Evolutionary conservation across 164 flowering plant genomes (phyloP), one percentile per base, ranked within the genome.

Genomic region (Warburgia ugandensis): DNA sequence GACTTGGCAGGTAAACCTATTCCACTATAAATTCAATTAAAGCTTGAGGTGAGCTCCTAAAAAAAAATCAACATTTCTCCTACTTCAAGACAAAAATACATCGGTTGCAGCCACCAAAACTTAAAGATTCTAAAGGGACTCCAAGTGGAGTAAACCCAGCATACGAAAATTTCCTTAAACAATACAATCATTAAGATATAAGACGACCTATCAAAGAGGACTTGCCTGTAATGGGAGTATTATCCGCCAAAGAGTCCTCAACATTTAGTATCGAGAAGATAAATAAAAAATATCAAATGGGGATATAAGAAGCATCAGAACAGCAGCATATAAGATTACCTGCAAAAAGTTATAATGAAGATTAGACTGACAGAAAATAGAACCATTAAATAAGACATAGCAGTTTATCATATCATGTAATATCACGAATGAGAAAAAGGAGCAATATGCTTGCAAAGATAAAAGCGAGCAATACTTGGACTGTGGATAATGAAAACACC

Each of bases 261-360:
- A 48, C 36, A 94, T 65, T 77, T 71, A 89, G 68, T 72, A 89
- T 40, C 95, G 95, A 50, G 99, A 79, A 40, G 97, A 77, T 59
- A 86, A 64, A 67, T 76, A 81, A 61, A 94, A 94, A 20, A 89
- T 81, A 64, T 89, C 99, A 67, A 94, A 94, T 16, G 99, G 99
- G 55, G 77, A 89, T 48, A 83, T 73, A 67, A 89, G 67, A 56
- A 79, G 27, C 84, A 84, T 70, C 25, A 71, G 73, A 63, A 79
- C 72, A 59, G 70, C 89, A 61, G 69, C 69, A 62, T 94, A 94
- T 30, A 94, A 60, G 54, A 94, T 73, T 27, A 94, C 97, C 97
- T 89, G 90, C 65, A 74, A 53, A 23, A 47, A 26, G 21, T n/a
- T n/a, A n/a, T n/a, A n/a, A n/a, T 28, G n/a, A 21, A 7, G n/a